Conservation (phyloP, 1,139 yeast species). For the Pichia sp. region DNA sequence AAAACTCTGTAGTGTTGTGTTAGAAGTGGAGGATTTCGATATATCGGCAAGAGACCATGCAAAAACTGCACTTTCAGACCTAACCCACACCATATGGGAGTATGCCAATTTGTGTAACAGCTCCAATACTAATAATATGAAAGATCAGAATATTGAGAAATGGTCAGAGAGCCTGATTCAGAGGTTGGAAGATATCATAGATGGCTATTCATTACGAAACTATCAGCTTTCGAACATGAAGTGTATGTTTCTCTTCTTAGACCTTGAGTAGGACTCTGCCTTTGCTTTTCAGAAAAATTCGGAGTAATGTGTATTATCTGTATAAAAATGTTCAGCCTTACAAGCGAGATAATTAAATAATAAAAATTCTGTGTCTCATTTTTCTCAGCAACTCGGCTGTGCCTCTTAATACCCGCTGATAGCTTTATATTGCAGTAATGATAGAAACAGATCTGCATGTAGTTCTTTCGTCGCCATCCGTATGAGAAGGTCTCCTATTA, state of each 20-base stretch:
- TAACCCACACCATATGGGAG: slow-evolving; percentile 25
- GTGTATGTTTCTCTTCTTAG: slow-evolving; percentile 14
- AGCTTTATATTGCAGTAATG: too few species aligned
- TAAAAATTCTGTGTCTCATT: too few species aligned
- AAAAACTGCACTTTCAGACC: slow-evolving; percentile 11
- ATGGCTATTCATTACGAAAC: slow-evolving; percentile 29
- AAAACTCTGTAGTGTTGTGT: slow-evolving; percentile 21
- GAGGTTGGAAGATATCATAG: slow-evolving; percentile 21
- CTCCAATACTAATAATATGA: slow-evolving; percentile 21
- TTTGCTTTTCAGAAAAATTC: background rate
- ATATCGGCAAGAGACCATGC: slow-evolving; percentile 20
- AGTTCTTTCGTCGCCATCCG: too few species aligned
- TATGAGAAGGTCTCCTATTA: too few species aligned
- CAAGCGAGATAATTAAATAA: too few species aligned
- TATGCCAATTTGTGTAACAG: slow-evolving; percentile 22
- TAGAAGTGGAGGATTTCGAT: slow-evolving; percentile 16
- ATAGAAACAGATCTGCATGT: too few species aligned
- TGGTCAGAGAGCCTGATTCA: slow-evolving; percentile 24
- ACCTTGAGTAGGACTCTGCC: slow-evolving; percentile 4
- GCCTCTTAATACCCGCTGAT: too few species aligned
- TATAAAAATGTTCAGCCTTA: too few species aligned
- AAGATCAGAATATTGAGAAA: slow-evolving; percentile 16
- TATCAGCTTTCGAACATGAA: slow-evolving; percentile 23
- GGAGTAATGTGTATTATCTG: too few species aligned
- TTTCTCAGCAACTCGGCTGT: too few species aligned